Base-by-base conservation (phyloP, 176 grass and related monocot species). In the Neostapfia colusana region DNA sequence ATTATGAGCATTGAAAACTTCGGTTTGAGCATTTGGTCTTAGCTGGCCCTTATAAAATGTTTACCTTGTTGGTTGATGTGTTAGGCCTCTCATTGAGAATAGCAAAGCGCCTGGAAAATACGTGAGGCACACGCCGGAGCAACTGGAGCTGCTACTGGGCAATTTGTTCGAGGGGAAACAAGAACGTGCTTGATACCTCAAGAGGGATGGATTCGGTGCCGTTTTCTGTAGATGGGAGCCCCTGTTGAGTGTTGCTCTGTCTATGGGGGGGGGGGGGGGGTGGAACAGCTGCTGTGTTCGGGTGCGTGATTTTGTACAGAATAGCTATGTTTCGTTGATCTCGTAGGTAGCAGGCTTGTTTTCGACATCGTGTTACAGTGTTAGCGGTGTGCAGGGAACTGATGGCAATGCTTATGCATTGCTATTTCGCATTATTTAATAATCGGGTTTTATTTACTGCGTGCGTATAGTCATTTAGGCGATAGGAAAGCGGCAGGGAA, bases 151-250 rank as follows among this genome's bases (percentile, higher is more conserved):
- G 61, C 75, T 86, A 20, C 89, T 95, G 16, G 87, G 85, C 25
- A 89, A 95, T 74, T 88, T 99, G 49, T 99, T 99, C 4, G 95
- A 99, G 75, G 95, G 95, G 20, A 92, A 90, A 72, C 81, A 88
- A 70, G 86, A 84, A 36, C 76, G 81, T 13, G 6, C 70, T 20
- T 88, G 81, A 84, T 74, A 49, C 21, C 28, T 10, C 28, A 3
- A 27, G 7, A 53, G 50, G 5, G 71, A 64, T 27, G 24, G 55
- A 26, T 26, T 58, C 24, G n/a, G 10, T 37, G 51, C 3, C 0
- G 0, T 76, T 49, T 3, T 15, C 3, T 72, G 59, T 66, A 77
- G 75, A 87, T 51, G 44, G 26, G 60, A 77, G 10, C 20, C 48
- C 4, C 18, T 27, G 28, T 72, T 69, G n/a, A 73, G 61, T 28